phyloP scores from a whole-genome alignment of 805 yeast species.

The Cephaloascus fragrans region DNA sequence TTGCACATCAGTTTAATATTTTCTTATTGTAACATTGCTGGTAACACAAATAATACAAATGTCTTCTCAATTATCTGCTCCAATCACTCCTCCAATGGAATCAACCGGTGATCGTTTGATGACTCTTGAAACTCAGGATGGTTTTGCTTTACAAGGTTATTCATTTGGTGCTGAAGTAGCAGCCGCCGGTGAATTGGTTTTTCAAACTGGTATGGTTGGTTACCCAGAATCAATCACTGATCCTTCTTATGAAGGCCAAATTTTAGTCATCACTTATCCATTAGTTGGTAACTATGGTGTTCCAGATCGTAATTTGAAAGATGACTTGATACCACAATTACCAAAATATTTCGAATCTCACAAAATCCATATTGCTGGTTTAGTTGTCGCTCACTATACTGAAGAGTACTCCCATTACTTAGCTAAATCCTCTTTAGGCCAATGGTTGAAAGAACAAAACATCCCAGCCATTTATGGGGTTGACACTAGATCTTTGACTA shows the following conservation, averaged over 20 bases:
- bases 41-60: no score
- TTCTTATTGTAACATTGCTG: no score
- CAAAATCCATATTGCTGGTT: constrained; percentile 91
- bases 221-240: constrained; percentile 97
- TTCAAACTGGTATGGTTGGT: constrained; percentile 99
- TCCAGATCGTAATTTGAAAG: constrained; percentile 74
- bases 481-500: constrained; percentile 92
- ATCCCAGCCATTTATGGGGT: constrained; percentile 97
- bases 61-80: no score
- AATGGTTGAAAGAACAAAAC: constrained; percentile 86
- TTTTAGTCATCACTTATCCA: constrained; percentile 92
- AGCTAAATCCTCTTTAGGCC: constrained; percentile 86
- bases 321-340: constrained; percentile 62
- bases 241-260: constrained; percentile 97
- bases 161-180: constrained; percentile 91
- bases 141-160: constrained; percentile 82
- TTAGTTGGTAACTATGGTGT: constrained; percentile 98
- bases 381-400: constrained; percentile 93
- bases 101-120: constrained; percentile 73
- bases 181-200: constrained; percentile 94
- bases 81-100: constrained; percentile 86
- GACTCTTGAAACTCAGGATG: constrained; percentile 85
- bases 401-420: constrained; percentile 91
- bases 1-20: no score
- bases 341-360: constrained; percentile 92